Conservation (phyloP, 306 rosid genomes). For the Citrullus mucosospermus region DNA sequence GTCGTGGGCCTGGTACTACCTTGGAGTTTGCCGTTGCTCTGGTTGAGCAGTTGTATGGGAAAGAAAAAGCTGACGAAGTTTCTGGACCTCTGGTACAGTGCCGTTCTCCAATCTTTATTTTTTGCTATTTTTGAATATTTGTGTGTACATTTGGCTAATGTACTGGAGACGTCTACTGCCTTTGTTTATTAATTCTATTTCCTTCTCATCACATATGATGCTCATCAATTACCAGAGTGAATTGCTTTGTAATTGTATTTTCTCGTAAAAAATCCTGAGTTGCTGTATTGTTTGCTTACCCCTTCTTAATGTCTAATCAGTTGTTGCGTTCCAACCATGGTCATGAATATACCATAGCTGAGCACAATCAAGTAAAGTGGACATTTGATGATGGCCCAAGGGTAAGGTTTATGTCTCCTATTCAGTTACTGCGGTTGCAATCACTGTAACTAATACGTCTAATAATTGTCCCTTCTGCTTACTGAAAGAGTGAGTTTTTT, state of each 20-base stretch:
- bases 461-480: not conserved
- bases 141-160: not conserved
- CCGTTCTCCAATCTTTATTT: slow-evolving; percentile 2
- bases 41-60: slow-evolving; percentile 75
- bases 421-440: not conserved
- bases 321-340: slow-evolving; percentile 69
- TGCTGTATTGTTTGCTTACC: not conserved
- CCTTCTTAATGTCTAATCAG: slow-evolving; percentile 22
- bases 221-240: not conserved
- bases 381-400: slow-evolving; percentile 48
- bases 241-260: not conserved
- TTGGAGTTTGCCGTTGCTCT: slow-evolving; percentile 65
- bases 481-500: not conserved
- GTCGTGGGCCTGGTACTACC: slow-evolving; percentile 89
- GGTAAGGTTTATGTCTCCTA: slow-evolving; percentile 27
- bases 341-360: slow-evolving; percentile 43
- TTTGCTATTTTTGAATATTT: too few relatives aligned
- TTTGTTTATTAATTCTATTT: not conserved
- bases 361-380: slow-evolving; percentile 71
- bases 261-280: not conserved
- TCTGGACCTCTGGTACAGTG: slow-evolving; percentile 65
- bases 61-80: slow-evolving; percentile 77
- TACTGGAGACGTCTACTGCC: not conserved
- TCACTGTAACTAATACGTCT: not conserved
- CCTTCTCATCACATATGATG: not conserved